Conservation (phyloP, 768 basidiomycete genomes). For the Xanthoconium purpureum region DNA sequence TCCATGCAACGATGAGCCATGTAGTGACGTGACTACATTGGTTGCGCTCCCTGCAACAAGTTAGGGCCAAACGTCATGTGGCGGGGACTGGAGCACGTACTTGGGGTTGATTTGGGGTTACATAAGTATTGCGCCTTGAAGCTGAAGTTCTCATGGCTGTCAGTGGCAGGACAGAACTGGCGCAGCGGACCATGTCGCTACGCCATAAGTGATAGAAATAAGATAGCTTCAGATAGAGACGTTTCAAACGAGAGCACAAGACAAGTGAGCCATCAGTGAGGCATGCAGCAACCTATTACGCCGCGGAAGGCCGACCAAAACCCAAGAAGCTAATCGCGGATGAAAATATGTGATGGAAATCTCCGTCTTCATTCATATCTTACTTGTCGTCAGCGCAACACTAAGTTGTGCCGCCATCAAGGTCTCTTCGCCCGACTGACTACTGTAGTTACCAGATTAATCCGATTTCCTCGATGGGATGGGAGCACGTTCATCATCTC, state of each 20-base stretch:
- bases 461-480: neutral
- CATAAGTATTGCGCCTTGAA: no score
- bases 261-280: neutral
- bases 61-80: no score
- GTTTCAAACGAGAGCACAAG: slow-evolving; percentile 10
- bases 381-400: slow-evolving; percentile 10
- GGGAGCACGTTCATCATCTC: slow-evolving; percentile 1
- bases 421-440: neutral
- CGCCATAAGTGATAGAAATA: slow-evolving; percentile 6
- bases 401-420: neutral
- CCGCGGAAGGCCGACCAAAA: slow-evolving; percentile 26
- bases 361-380: neutral
- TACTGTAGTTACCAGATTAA: neutral
- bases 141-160: slow-evolving; percentile 3
- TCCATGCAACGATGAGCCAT: slow-evolving; percentile 10
- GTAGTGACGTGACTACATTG: neutral
- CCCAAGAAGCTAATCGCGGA: slow-evolving; percentile 12
- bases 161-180: neutral
- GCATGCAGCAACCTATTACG: slow-evolving; percentile 1
- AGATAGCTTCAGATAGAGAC: slow-evolving; percentile 1
- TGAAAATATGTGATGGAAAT: slow-evolving; percentile 8
- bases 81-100: neutral
- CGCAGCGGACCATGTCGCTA: neutral
- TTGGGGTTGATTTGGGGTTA: neutral
- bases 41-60: no score